These are phyloP conservation scores for Puccinia polysora DNA, from an alignment of 1,284 basidiomycete species.

Conservation along the genomic window DNA sequence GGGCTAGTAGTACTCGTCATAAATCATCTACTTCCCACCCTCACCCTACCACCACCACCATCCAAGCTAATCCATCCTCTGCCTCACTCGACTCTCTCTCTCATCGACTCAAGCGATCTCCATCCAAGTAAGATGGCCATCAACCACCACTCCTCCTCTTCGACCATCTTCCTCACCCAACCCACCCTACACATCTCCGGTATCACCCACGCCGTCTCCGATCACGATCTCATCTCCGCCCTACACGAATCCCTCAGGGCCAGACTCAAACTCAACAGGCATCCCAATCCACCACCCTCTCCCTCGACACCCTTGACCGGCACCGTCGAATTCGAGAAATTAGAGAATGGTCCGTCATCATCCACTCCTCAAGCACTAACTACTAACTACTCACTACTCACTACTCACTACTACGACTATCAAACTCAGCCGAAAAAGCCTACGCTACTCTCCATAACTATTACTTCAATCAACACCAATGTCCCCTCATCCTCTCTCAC, in stretches of 20 bases:
- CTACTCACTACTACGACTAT: not conserved
- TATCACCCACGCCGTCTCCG: slow-evolving; percentile 15
- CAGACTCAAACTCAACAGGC: slow-evolving; percentile 14
- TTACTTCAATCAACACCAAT: slow-evolving; percentile 61
- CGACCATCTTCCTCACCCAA: slow-evolving; percentile 15
- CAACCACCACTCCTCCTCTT: too few relatives aligned
- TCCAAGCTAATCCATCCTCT: too few relatives aligned
- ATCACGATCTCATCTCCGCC: slow-evolving; percentile 35
- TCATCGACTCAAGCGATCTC: too few relatives aligned
- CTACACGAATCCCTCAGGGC: slow-evolving; percentile 40
- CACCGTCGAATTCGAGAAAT: slow-evolving; percentile 37
- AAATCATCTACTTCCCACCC: too few relatives aligned
- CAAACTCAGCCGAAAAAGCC: slow-evolving; percentile 70
- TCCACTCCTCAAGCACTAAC: not conserved
- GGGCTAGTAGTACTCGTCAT: too few relatives aligned
- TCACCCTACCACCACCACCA: too few relatives aligned
- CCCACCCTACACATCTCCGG: slow-evolving; percentile 20
- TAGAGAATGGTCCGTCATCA: slow-evolving; percentile 26
- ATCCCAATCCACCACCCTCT: not conserved
- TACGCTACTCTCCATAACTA: slow-evolving; percentile 72
- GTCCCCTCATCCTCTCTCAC: slow-evolving; percentile 62
- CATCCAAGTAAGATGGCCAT: too few relatives aligned
- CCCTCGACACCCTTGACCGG: too few relatives aligned
- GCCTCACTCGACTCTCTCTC: too few relatives aligned
- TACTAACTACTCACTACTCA: not conserved